phyloP scores from a whole-genome alignment of 2,329 filamentous ascomycete species.

The Herpotrichia juniperi region DNA sequence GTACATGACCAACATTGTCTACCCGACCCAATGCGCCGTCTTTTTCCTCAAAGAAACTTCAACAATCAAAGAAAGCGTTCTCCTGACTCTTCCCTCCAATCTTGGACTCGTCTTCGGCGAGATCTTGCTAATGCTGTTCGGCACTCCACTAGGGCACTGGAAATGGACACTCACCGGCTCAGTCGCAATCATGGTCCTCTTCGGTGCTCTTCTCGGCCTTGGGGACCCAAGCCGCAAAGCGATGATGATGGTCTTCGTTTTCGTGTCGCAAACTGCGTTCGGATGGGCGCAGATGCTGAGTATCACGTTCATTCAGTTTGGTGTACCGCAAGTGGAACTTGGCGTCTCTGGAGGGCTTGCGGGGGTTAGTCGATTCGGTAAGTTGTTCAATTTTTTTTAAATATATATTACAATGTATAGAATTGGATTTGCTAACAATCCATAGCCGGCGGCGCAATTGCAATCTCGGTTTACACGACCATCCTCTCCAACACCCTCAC shows the following conservation, averaged over 20 bases:
- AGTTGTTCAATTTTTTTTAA: conserved; percentile 1
- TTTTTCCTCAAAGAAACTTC: conserved; percentile 47
- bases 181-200: conserved; percentile 54
- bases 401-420: not conserved
- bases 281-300: conserved; percentile 54
- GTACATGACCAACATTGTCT: conserved; percentile 49
- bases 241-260: conserved; percentile 54
- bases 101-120: conserved; percentile 51
- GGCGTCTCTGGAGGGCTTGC: conserved; percentile 51
- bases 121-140: conserved; percentile 47
- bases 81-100: conserved; percentile 52
- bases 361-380: conserved; percentile 8
- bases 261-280: conserved; percentile 52
- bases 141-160: conserved; percentile 49
- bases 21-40: conserved; percentile 53
- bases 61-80: conserved; percentile 43
- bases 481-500: conserved; percentile 41
- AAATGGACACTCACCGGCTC: conserved; percentile 51
- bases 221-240: conserved; percentile 51
- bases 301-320: conserved; percentile 56
- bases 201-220: conserved; percentile 51
- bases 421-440: conserved; percentile 25
- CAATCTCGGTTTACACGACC: conserved; percentile 47
- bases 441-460: conserved; percentile 51
- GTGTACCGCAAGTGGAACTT: conserved; percentile 54